A percentile compares a stretch with the other conserved stretches of the same genome.
Evolutionary conservation across 192 early-diverging fungal species (phyloP).

Genomic region (Backusella tuberculispora): DNA sequence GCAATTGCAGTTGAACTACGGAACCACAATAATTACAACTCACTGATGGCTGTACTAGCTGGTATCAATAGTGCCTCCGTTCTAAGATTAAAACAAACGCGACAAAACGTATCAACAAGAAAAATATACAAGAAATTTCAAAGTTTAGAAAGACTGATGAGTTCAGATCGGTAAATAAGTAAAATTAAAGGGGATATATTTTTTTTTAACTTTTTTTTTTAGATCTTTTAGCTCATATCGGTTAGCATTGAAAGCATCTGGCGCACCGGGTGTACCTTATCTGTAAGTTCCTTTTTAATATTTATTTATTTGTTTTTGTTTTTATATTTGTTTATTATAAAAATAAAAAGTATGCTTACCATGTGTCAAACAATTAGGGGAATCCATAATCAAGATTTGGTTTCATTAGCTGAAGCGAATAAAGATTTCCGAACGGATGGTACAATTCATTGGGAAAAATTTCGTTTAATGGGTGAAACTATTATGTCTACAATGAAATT

Average conservation of each 20-base stretch:
- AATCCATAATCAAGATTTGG: constrained; percentile 69
- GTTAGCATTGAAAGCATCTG: constrained; percentile 59
- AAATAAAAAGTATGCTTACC: background rate
- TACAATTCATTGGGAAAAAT: constrained; percentile 75
- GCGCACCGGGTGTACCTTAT: constrained; percentile 74
- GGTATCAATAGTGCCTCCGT: constrained; percentile 71
- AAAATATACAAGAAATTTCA: constrained; percentile 59
- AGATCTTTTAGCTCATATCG: constrained; percentile 72
- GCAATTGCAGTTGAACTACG: constrained; percentile 65
- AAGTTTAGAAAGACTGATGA: constrained; percentile 72
- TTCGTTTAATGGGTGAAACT: constrained; percentile 57
- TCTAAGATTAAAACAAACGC: constrained; percentile 66
- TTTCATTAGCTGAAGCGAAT: constrained; percentile 77
- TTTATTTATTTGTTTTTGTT: constrained; percentile 7
- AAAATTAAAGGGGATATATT: background rate
- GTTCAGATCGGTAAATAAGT: constrained; percentile 48
- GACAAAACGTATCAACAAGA: constrained; percentile 50
- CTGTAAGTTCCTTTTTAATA: constrained; percentile 54
- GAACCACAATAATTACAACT: constrained; percentile 77
- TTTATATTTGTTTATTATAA: background rate
- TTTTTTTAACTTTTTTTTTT: constrained; percentile 9
- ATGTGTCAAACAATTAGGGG: constrained; percentile 21
- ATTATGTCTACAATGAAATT: constrained; percentile 36
- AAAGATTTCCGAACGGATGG: constrained; percentile 66
- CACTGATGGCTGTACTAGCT: constrained; percentile 74